Percentiles rank a stretch among this genome's conserved stretches.
phyloP scores from a whole-genome alignment of 768 basidiomycete genomes.

The Vararia minispora region DNA sequence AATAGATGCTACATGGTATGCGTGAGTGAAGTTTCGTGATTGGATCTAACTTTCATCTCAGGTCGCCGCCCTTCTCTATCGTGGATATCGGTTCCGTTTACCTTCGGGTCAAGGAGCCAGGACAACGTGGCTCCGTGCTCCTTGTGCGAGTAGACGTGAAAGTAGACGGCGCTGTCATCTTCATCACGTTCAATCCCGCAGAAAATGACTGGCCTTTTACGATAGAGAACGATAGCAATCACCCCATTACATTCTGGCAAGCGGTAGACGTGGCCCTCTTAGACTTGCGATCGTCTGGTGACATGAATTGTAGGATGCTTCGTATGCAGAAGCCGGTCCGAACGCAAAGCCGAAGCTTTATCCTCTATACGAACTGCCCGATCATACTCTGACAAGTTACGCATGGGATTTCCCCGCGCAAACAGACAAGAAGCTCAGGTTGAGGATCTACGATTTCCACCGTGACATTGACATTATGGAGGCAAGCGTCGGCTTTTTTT shows the following conservation, averaged over 20 bases:
- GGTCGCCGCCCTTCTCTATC: constrained; percentile 89
- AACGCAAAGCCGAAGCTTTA: constrained; percentile 29
- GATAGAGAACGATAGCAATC: constrained; percentile 82
- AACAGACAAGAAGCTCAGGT: constrained; percentile 63
- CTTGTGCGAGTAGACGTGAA: constrained; percentile 70
- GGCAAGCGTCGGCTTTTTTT: too few species aligned
- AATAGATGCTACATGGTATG: constrained; percentile 69
- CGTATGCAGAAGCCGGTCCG: too few species aligned
- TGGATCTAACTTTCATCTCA: constrained; percentile 20
- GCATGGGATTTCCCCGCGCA: constrained; percentile 93
- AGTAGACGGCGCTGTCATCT: constrained; percentile 82
- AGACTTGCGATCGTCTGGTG: too few species aligned
- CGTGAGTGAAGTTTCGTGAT: not conserved
- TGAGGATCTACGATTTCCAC: constrained; percentile 48
- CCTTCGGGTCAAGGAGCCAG: constrained; percentile 48
- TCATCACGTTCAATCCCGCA: constrained; percentile 61
- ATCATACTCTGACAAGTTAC: constrained; percentile 51
- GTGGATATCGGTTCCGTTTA: constrained; percentile 83
- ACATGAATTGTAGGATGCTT: too few species aligned
- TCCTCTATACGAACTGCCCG: constrained; percentile 43
- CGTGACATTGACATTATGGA: constrained; percentile 86
- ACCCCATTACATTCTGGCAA: constrained; percentile 59
- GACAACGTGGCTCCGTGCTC: constrained; percentile 27
- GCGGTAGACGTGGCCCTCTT: too few species aligned
- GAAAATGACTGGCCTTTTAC: constrained; percentile 79